A percentile compares a stretch with the other conserved stretches of the same genome.
Evolutionary conservation across 768 basidiomycete species (phyloP).

Genomic region (Panaeolus papilionaceus): DNA sequence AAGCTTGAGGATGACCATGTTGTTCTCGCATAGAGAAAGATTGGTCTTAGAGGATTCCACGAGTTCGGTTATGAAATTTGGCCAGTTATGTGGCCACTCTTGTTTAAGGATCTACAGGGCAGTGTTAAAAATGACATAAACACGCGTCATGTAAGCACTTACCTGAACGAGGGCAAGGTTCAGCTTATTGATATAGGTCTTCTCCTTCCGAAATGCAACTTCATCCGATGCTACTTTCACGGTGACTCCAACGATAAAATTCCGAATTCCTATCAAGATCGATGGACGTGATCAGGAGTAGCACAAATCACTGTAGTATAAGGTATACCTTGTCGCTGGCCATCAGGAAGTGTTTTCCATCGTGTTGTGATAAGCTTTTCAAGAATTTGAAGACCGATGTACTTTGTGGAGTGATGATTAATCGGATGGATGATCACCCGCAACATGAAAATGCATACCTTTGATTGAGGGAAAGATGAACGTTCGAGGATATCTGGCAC

Average conservation of each 20-base stretch:
- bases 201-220: slow-evolving; percentile 85
- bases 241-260: slow-evolving; percentile 93
- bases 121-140: slow-evolving; percentile 17
- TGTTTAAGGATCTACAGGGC: slow-evolving; percentile 89
- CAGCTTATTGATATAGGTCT: slow-evolving; percentile 94
- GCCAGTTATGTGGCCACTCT: slow-evolving; percentile 99
- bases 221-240: slow-evolving; percentile 96
- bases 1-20: slow-evolving; percentile 97
- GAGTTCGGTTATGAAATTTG: slow-evolving; percentile 94
- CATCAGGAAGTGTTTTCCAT: slow-evolving; percentile 96
- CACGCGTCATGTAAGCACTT: slow-evolving; percentile 27
- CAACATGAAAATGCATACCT: slow-evolving; percentile 50
- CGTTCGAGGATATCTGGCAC: slow-evolving; percentile 93
- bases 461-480: slow-evolving; percentile 85
- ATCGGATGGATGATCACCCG: slow-evolving; percentile 20
- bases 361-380: slow-evolving; percentile 94
- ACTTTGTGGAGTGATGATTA: slow-evolving; percentile 52
- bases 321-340: slow-evolving; percentile 82
- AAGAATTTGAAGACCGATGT: slow-evolving; percentile 95
- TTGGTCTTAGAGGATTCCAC: slow-evolving; percentile 98
- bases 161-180: slow-evolving; percentile 97
- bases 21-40: slow-evolving; percentile 97
- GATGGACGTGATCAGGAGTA: slow-evolving; percentile 1
- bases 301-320: slow-evolving; percentile 11
- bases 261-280: slow-evolving; percentile 77